These are phyloP conservation scores for Populus tremula DNA, from an alignment of 345 rosid species.

Conservation along the genomic window DNA sequence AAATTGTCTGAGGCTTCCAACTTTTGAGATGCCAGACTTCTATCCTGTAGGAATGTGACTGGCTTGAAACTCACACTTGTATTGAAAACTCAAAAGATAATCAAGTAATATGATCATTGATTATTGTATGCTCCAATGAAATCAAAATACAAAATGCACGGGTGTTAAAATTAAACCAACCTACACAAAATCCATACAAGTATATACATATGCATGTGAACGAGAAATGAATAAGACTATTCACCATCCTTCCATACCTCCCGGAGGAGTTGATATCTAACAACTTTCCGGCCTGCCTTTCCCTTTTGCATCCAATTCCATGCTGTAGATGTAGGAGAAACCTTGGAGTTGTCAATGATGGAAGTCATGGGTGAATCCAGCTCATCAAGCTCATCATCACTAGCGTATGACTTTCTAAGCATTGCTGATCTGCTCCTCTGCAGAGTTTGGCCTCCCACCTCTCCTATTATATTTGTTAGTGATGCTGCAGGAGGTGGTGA, in stretches of 20 bases:
- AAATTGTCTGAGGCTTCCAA: not conserved
- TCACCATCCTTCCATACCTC: conserved; percentile 67
- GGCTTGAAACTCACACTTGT: not conserved
- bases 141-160: conserved; percentile 7
- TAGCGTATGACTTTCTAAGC: conserved; percentile 64
- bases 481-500: conserved; percentile 61
- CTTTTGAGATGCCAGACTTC: not conserved
- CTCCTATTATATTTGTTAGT: conserved; percentile 49
- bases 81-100: not conserved
- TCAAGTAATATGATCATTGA: too few species aligned
- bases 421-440: conserved; percentile 54
- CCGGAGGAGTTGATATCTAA: conserved; percentile 47
- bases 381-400: conserved; percentile 88
- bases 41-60: not conserved
- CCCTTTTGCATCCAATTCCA: conserved; percentile 13
- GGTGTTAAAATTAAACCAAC: not conserved
- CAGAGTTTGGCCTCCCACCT: conserved; percentile 40
- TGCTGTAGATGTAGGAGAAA: conserved; percentile 13
- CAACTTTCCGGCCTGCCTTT: conserved; percentile 15
- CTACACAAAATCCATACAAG: not conserved
- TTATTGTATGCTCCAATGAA: not conserved
- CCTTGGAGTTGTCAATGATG: conserved; percentile 39
- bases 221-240: conserved; percentile 12
- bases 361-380: conserved; percentile 67
- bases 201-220: not conserved